phyloP scores from a whole-genome alignment of 108 stramenopile genomes.

The Cyclotella cryptica region DNA sequence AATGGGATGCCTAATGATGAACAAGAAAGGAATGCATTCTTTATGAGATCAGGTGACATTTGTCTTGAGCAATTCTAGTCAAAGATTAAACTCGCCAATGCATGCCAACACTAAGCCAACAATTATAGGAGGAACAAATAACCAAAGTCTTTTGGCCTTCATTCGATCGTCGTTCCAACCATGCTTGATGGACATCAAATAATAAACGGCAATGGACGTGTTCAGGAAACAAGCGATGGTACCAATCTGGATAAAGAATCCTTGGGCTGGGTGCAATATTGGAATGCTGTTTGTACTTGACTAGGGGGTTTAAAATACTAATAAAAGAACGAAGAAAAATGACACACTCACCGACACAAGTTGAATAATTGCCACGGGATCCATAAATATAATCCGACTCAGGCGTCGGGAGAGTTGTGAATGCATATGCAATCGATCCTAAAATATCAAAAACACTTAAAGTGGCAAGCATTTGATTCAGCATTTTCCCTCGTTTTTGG shows the following conservation, averaged over 20 bases:
- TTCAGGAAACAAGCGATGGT: constrained; percentile 42
- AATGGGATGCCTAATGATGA: constrained; percentile 12
- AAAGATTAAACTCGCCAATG: background rate
- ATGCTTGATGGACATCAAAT: constrained; percentile 50
- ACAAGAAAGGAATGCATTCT: background rate
- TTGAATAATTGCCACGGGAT: constrained; percentile 9
- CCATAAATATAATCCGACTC: constrained; percentile 13
- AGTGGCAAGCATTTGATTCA: constrained; percentile 15
- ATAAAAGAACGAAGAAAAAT: background rate
- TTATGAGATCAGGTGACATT: background rate
- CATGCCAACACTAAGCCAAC: constrained; percentile 25
- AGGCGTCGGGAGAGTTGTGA: constrained; percentile 26
- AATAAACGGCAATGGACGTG: constrained; percentile 44
- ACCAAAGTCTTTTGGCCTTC: background rate
- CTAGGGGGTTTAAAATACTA: no score
- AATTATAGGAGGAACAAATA: constrained; percentile 9
- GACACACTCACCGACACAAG: constrained; percentile 2
- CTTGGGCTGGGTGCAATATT: constrained; percentile 31
- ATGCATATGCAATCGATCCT: constrained; percentile 15
- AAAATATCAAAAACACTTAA: constrained; percentile 11
- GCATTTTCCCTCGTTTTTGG: background rate
- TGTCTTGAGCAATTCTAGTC: no score
- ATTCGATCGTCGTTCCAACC: constrained; percentile 37
- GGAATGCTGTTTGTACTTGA: background rate
- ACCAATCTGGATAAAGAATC: constrained; percentile 55